Percentiles rank a stretch among this genome's conserved stretches.
Conservation (phyloP, 139 green algal genomes). For the Chlorella sorokiniana region DNA sequence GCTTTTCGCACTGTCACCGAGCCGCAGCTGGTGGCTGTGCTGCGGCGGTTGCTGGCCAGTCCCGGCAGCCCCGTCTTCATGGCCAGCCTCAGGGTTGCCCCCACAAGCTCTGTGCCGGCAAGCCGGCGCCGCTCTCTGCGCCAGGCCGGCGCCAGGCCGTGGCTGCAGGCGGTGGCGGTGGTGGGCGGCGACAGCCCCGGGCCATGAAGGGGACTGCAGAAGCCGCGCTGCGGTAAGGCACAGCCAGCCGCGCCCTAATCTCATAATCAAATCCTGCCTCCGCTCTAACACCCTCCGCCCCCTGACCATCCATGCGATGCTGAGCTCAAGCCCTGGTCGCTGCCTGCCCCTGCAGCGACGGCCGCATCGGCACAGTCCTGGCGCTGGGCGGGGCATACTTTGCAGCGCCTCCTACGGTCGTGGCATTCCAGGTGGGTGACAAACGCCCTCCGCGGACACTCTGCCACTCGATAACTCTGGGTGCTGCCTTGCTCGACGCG, state of each 20-base stretch:
- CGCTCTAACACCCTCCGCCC: too few species aligned
- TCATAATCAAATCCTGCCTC: not conserved
- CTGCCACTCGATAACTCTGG: too few species aligned
- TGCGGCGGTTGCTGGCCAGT: conserved; percentile 8
- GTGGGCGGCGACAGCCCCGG: not conserved
- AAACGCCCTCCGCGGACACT: too few species aligned
- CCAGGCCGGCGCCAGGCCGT: not conserved
- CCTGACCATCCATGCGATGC: too few species aligned
- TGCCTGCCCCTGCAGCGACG: not conserved
- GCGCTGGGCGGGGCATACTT: conserved; percentile 11
- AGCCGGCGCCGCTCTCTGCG: not conserved
- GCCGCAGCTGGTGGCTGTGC: conserved; percentile 9
- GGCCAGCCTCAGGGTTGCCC: not conserved
- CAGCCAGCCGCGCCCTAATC: not conserved
- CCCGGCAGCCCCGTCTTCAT: conserved; percentile 1
- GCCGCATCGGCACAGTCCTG: conserved; percentile 1
- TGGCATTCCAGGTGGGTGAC: conserved; percentile 13
- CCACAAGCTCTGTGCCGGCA: not conserved
- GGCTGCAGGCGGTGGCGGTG: not conserved
- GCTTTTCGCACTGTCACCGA: not conserved
- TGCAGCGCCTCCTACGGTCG: not conserved
- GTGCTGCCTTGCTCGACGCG: too few species aligned
- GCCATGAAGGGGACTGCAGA: not conserved
- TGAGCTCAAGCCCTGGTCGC: not conserved
- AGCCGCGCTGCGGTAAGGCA: not conserved